A percentile compares a stretch with the other conserved stretches of the same genome.
Conservation (phyloP, 106 monocot species). For the Platanthera guangdongensis region DNA sequence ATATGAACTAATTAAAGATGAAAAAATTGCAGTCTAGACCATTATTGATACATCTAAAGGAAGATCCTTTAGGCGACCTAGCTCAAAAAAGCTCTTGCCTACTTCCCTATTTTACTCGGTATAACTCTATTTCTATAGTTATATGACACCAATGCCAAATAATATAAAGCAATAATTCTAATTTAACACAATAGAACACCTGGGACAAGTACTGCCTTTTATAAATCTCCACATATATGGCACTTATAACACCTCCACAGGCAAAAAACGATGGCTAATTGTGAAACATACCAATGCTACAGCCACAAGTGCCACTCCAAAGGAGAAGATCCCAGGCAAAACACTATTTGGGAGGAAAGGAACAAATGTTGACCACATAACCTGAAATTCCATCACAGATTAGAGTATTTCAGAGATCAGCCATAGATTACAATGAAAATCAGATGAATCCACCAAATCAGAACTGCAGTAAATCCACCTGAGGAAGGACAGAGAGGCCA, state of each 20-base stretch:
- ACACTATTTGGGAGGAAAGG: constrained; percentile 80
- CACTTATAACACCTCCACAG: not conserved
- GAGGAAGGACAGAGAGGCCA: constrained; percentile 84
- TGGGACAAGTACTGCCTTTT: too few relatives aligned
- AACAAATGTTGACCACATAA: constrained; percentile 98
- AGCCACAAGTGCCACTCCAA: constrained; percentile 33
- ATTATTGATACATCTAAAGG: not conserved
- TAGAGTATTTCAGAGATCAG: not conserved
- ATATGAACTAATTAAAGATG: not conserved
- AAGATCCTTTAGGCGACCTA: too few relatives aligned
- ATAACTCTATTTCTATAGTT: too few relatives aligned
- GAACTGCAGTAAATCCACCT: constrained; percentile 28
- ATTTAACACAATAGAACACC: too few relatives aligned
- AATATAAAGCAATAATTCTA: too few relatives aligned
- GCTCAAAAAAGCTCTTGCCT: too few relatives aligned
- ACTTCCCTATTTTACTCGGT: too few relatives aligned
- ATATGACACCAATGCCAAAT: too few relatives aligned
- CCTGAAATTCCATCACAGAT: constrained; percentile 33
- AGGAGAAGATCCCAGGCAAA: constrained; percentile 59
- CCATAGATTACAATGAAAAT: not conserved
- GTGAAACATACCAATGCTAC: constrained; percentile 53
- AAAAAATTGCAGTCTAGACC: not conserved
- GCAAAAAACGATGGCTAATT: not conserved
- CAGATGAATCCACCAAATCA: not conserved
- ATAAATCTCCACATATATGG: not conserved